phyloP scores from a whole-genome alignment of 257 asterid species.

The Solanum bulbocastanum region DNA sequence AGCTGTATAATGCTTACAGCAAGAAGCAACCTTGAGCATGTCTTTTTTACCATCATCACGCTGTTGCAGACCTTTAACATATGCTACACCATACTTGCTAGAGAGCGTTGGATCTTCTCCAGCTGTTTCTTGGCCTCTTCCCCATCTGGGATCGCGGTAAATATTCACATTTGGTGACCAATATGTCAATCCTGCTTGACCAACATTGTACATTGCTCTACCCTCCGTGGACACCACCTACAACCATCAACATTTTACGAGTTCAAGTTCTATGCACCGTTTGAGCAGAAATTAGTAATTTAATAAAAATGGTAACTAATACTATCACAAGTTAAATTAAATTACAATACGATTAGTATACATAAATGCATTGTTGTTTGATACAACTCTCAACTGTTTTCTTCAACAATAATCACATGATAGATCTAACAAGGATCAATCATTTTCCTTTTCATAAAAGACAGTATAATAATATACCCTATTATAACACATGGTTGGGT shows the following conservation, averaged over 20 bases:
- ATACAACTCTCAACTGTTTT: background rate
- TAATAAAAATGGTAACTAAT: background rate
- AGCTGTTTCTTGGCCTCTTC: slow-evolving; percentile 93
- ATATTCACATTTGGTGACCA: slow-evolving; percentile 95
- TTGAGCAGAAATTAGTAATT: background rate
- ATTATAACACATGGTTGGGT: background rate
- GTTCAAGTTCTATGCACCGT: background rate
- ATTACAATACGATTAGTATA: background rate
- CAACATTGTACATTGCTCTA: slow-evolving; percentile 93
- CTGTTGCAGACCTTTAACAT: slow-evolving; percentile 56
- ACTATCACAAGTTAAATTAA: background rate
- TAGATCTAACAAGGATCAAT: background rate
- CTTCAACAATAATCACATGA: background rate
- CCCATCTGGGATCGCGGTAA: slow-evolving; percentile 97
- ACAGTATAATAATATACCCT: background rate
- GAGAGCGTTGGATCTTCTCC: slow-evolving; percentile 87
- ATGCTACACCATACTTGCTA: slow-evolving; percentile 46
- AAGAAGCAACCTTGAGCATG: slow-evolving; percentile 61
- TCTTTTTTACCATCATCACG: slow-evolving; percentile 67
- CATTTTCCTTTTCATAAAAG: background rate
- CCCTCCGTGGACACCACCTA: slow-evolving; percentile 97
- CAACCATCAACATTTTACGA: background rate
- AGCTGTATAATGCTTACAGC: slow-evolving; percentile 64
- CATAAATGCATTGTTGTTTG: background rate
- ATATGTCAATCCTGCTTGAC: slow-evolving; percentile 77